Conservation (phyloP, 2,329 filamentous ascomycete genomes). For the Talaromyces rugulosus region DNA sequence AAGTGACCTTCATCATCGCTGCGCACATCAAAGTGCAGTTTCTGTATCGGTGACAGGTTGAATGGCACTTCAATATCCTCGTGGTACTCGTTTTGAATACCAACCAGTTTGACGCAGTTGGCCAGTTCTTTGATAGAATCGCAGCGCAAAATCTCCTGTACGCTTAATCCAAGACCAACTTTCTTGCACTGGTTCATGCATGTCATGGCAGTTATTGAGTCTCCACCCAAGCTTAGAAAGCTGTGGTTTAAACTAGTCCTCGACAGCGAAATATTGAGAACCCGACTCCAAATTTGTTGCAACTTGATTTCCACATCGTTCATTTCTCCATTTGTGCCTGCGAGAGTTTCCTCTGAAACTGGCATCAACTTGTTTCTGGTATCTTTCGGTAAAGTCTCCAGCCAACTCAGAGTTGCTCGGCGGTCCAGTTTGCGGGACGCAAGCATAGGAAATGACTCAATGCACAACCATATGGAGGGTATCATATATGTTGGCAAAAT, state of each 20-base stretch:
- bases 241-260: conserved; percentile 32
- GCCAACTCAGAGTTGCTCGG: conserved; percentile 3
- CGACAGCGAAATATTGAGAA: conserved; percentile 33
- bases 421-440: conserved; percentile 12
- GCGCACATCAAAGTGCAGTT: conserved; percentile 33
- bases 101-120: conserved; percentile 25
- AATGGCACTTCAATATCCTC: conserved; percentile 31
- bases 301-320: conserved; percentile 28
- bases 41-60: conserved; percentile 34
- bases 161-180: conserved; percentile 41
- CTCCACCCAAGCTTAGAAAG: conserved; percentile 45
- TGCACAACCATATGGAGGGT: conserved; percentile 10
- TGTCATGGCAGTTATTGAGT: conserved; percentile 50
- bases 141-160: conserved; percentile 47
- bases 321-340: conserved; percentile 13
- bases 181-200: conserved; percentile 46
- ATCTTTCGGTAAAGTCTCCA: conserved; percentile 19
- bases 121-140: conserved; percentile 42
- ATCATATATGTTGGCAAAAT: conserved; percentile 12
- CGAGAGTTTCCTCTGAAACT: conserved; percentile 20
- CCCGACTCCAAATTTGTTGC: conserved; percentile 32
- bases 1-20: conserved; percentile 33
- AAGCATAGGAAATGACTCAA: conserved; percentile 9
- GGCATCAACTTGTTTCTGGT: conserved; percentile 33
- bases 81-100: conserved; percentile 28